Evolutionary conservation across 106 monocot genomes (phyloP), one percentile per base, ranked within the genome.

Genomic region (Acorus gramineus): DNA sequence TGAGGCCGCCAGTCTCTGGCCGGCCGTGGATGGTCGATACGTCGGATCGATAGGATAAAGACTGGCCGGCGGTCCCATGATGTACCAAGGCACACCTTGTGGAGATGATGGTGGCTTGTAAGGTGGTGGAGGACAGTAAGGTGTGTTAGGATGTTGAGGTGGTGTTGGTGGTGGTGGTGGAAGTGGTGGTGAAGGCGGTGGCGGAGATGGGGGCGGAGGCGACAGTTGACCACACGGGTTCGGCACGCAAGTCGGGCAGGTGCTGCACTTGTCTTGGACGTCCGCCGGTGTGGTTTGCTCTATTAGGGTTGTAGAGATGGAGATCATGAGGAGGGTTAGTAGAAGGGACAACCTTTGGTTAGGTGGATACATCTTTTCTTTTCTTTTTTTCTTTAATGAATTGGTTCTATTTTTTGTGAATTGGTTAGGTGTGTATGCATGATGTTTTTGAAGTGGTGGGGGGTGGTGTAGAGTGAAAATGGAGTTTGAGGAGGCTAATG

Each of bases 181-280:
- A 9, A 43, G 52, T 8, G 64, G 42, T 9, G 51, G 42, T 44
- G 65, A 43, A 10, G 65, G 43, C 0, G 65, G 52, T 43, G 65
- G 65, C 42, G 52, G 49, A 52, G 65, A 43, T 52, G 65, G 65
- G 8, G 52, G 61, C 9, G 53, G 53, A 3, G 53, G 42, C 7
- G 7, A 52, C 42, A 53, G 65, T 43, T 42, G 28, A 3, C 5
- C 44, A 43, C 65, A 65, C 4, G 65, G 43, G 49, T 7, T 61
- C 1, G 28, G 28, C 5, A 45, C 65, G 7, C 65, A 65, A 9
- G 65, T 50, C 42, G 65, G 53, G 52, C 52, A 44, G 2, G 52
- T 52, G 13, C 5, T 0, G 52, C 65, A 65, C 52, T 65, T 65
- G 10, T 14, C 42, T 2, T 65, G 51, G 3, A 28, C 3, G 28